Base-by-base conservation (phyloP, 169 alveolate genomes). In the Ichthyophthirius multifiliis region DNA sequence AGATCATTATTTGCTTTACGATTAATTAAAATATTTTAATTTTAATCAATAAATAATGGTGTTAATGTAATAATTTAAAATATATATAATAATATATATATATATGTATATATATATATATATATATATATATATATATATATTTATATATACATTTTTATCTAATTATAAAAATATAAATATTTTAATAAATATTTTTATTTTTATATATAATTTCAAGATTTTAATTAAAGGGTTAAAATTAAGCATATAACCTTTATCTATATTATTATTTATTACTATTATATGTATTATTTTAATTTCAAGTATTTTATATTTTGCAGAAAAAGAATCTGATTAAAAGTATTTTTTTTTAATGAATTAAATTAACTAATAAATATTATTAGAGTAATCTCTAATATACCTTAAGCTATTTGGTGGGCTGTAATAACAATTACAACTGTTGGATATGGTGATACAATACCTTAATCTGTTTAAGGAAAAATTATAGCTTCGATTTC, bases 351-450 rank as follows among this genome's bases (percentile, higher is more conserved):
- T 1, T 39, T 18, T 5, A 35, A 0, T 41, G 9, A 0, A 5
- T 41, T 37, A 3, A 18, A 3, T 18, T 0, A 39, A 37, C 6
- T 37, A 18, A 1, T n/a, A n/a, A 18, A 18, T 31, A 34, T 13
- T 16, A 65, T 67, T 67, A 65, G 80, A 16, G n/a, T 46, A 35
- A 79, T 79, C 5, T n/a, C 30, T 18, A 79, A 79, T 47, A 79
- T 79, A 32, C 85, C 85, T 9, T 43, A 79, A 37, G 85, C 80
- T 3, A 73, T 79, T 0, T 79, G 85, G 85, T 79, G 85, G 85
- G 80, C 85, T 9, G 64, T 79, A 2, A 79, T 79, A 7, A 79
- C 85, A 20, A 79, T 79, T 23, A 79, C 85, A 20, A 79, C 85
- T 0, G 85, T 79, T 18, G 85, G 85, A 35, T 79, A 79, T 79